phyloP scores from a whole-genome alignment of 192 early-diverging fungal species.

The Coemansia sp. region DNA sequence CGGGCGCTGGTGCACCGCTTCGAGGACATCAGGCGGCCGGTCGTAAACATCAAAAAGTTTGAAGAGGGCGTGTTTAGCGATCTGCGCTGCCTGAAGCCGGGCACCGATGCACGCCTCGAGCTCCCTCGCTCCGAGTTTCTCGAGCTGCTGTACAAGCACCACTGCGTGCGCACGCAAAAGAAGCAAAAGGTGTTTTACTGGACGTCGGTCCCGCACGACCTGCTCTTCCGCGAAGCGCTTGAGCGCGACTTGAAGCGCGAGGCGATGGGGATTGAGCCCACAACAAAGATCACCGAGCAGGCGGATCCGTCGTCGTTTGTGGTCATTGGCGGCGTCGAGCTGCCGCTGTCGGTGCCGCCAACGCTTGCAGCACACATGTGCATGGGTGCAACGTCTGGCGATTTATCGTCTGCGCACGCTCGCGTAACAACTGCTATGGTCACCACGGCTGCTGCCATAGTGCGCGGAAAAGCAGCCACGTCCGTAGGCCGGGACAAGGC shows the following conservation, averaged over 20 bases:
- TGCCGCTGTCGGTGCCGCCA: conserved; percentile 50
- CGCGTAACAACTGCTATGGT: conserved; percentile 26
- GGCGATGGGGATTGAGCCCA: conserved; percentile 79
- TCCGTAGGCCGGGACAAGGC: neutral
- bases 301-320: conserved; percentile 38
- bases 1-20: conserved; percentile 88
- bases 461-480: neutral
- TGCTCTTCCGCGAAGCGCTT: conserved; percentile 92
- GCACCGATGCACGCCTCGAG: conserved; percentile 89
- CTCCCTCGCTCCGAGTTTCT: conserved; percentile 91
- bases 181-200: conserved; percentile 99
- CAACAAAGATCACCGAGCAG: conserved; percentile 54
- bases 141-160: conserved; percentile 92
- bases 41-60: conserved; percentile 91
- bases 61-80: conserved; percentile 98
- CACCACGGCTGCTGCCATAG: neutral
- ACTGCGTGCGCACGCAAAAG: conserved; percentile 97
- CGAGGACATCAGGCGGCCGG: conserved; percentile 83
- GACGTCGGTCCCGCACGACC: conserved; percentile 92
- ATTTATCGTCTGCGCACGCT: neutral
- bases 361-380: conserved; percentile 43
- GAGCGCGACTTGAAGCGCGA: conserved; percentile 96
- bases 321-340: conserved; percentile 47
- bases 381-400: neutral
- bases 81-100: conserved; percentile 91